Conservation (phyloP, 305 asterid genomes). For the Rubia balearica region DNA sequence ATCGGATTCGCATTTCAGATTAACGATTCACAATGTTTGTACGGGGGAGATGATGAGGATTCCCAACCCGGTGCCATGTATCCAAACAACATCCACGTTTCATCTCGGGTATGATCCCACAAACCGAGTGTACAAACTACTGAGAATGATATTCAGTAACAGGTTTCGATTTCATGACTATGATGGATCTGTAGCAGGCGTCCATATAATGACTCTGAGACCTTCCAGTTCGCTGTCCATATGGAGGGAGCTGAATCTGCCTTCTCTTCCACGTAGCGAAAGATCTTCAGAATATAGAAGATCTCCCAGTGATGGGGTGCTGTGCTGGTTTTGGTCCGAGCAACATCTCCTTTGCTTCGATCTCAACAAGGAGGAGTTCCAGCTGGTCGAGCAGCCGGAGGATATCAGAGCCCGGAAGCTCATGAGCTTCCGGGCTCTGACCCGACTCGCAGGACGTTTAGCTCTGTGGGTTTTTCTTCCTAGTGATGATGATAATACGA, state of each 20-base stretch:
- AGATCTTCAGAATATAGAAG: background rate
- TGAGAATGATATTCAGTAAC: background rate
- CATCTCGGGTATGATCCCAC: constrained; percentile 2
- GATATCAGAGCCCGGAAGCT: background rate
- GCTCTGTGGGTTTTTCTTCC: background rate
- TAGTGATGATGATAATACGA: background rate
- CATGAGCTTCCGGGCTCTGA: background rate
- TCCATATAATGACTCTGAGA: background rate
- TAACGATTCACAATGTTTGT: background rate
- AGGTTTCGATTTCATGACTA: background rate
- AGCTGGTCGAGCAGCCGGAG: background rate
- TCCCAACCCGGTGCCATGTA: background rate
- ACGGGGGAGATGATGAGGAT: constrained; percentile 2
- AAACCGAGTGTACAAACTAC: background rate
- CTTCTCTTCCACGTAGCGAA: background rate
- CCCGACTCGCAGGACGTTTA: background rate
- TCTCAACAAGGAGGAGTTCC: background rate
- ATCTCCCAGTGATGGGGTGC: background rate
- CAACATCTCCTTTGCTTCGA: background rate
- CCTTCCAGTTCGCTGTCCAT: background rate
- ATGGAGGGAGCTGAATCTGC: background rate
- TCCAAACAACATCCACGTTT: background rate
- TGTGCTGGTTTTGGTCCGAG: background rate
- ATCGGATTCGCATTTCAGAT: too few relatives aligned
- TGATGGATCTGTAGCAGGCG: background rate